Percentiles rank a stretch among this genome's conserved stretches.
Evolutionary conservation across 768 basidiomycete genomes (phyloP).

Genomic region (Sporobolomyces pararoseus): DNA sequence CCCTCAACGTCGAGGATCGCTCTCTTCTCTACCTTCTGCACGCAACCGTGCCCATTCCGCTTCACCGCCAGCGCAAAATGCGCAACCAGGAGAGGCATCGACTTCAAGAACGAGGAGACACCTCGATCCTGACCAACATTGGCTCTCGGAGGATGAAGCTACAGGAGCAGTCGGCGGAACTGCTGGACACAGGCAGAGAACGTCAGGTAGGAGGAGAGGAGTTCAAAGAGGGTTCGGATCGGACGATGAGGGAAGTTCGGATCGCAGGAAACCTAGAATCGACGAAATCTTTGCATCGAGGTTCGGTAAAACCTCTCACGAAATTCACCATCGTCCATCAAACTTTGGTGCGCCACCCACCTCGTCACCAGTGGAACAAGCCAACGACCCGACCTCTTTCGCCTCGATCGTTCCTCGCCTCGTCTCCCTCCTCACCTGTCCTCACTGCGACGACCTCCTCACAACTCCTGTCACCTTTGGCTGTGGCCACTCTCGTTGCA

Average conservation of each 20-base stretch:
- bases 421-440: constrained; percentile 29
- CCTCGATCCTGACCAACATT: constrained; percentile 43
- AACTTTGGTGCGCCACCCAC: not conserved
- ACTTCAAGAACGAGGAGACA: constrained; percentile 5
- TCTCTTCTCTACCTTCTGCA: not conserved
- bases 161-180: not conserved
- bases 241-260: not conserved
- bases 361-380: not conserved
- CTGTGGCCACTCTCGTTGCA: constrained; percentile 44
- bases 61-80: no score
- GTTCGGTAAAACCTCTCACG: not conserved
- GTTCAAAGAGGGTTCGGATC: not conserved
- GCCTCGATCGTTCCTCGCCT: constrained; percentile 32
- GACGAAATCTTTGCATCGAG: constrained; percentile 6
- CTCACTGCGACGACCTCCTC: constrained; percentile 35
- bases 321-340: constrained; percentile 21
- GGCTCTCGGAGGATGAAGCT: constrained; percentile 44
- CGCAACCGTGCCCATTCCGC: constrained; percentile 1
- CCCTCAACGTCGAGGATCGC: constrained; percentile 8
- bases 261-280: not conserved
- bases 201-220: constrained; percentile 3
- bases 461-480: constrained; percentile 39
- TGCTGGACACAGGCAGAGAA: not conserved
- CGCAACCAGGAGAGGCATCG: no score
- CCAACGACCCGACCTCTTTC: not conserved